Evolutionary conservation across 345 rosid genomes (phyloP).

Genomic region (Salix brachista): DNA sequence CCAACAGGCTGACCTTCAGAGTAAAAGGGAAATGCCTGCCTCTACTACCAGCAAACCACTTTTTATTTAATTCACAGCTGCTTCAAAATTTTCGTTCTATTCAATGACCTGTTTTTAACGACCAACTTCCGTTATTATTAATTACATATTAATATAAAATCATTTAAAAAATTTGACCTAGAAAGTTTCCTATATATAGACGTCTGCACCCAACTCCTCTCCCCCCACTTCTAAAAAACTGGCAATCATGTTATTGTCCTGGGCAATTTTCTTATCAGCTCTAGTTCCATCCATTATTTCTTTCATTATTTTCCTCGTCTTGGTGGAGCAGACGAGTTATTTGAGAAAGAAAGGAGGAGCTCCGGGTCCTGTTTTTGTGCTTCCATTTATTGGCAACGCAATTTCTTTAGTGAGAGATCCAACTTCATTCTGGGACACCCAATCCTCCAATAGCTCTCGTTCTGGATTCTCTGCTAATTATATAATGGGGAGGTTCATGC

Average conservation of each 20-base stretch:
- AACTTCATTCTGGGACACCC: constrained; percentile 66
- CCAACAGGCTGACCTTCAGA: too few relatives aligned
- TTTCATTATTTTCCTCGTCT: constrained; percentile 27
- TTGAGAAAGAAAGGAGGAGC: constrained; percentile 46
- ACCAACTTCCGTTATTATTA: too few relatives aligned
- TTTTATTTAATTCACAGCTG: too few relatives aligned
- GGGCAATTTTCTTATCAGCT: neutral
- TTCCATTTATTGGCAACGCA: constrained; percentile 69
- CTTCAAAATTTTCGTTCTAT: too few relatives aligned
- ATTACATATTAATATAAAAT: too few relatives aligned
- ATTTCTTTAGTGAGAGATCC: constrained; percentile 49
- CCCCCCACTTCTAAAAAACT: accelerated
- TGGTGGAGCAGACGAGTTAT: constrained; percentile 60
- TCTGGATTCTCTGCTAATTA: constrained; percentile 65
- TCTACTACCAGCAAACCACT: too few relatives aligned
- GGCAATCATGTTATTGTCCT: too few relatives aligned
- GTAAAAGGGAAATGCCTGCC: too few relatives aligned
- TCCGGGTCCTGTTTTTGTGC: constrained; percentile 58
- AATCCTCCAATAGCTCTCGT: constrained; percentile 33
- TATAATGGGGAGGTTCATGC: constrained; percentile 58
- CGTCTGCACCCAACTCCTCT: too few relatives aligned
- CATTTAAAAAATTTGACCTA: too few relatives aligned
- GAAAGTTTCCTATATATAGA: too few relatives aligned
- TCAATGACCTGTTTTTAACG: too few relatives aligned
- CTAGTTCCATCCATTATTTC: constrained; percentile 31